A percentile compares a stretch with the other conserved stretches of the same genome.
phyloP scores from a whole-genome alignment of 208 protist species.

The Leishmania aethiopica region DNA sequence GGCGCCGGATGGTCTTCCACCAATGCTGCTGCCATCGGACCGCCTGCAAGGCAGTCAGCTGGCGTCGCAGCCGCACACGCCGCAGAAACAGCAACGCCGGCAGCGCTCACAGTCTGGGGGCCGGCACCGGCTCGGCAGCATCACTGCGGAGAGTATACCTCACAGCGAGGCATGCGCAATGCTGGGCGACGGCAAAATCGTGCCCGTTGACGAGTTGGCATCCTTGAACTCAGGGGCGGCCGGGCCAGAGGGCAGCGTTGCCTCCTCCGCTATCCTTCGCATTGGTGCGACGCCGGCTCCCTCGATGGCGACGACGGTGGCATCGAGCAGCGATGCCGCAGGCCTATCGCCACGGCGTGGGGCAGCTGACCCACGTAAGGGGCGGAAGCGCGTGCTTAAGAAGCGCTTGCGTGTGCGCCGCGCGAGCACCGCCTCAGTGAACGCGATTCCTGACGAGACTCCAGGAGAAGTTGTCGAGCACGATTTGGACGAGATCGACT shows the following conservation, averaged over 20 bases:
- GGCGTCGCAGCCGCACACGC: not conserved
- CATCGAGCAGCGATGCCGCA: constrained; percentile 8
- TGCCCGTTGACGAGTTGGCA: constrained; percentile 1
- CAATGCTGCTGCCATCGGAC: not conserved
- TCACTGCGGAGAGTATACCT: constrained; percentile 39
- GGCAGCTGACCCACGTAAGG: constrained; percentile 25
- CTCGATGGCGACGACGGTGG: constrained; percentile 1
- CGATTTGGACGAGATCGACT: constrained; percentile 26
- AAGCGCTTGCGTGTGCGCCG: constrained; percentile 36
- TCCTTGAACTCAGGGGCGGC: not conserved
- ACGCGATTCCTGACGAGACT: constrained; percentile 42
- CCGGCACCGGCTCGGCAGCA: constrained; percentile 22
- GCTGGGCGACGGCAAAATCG: constrained; percentile 37
- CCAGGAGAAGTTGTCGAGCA: constrained; percentile 53
- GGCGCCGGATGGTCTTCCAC: not conserved
- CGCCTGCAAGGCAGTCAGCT: constrained; percentile 3
- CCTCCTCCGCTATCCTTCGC: constrained; percentile 6
- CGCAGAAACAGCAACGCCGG: constrained; percentile 12
- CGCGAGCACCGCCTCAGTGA: constrained; percentile 39
- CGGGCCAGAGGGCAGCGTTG: constrained; percentile 9
- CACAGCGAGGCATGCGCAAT: constrained; percentile 40
- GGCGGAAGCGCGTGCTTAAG: constrained; percentile 49
- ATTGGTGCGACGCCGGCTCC: not conserved
- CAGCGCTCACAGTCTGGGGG: constrained; percentile 2
- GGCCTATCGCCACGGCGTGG: constrained; percentile 7